These are phyloP conservation scores for Paramecium sonneborni DNA, from an alignment of 73 alveolate species.

Conservation along the genomic window DNA sequence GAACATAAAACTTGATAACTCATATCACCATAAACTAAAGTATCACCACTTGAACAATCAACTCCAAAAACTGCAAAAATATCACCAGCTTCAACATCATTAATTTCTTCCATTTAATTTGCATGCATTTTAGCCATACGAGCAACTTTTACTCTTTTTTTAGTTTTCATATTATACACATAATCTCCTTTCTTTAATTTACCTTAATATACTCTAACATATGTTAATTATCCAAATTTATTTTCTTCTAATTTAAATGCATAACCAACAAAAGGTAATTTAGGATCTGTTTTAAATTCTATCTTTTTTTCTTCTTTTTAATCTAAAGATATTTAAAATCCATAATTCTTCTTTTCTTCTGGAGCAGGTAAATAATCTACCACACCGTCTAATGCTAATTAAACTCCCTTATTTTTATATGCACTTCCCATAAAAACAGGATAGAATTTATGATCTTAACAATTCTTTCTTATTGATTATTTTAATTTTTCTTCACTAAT, in stretches of 20 bases:
- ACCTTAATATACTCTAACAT: constrained; percentile 88
- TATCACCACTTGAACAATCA: constrained; percentile 94
- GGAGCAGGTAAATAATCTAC: constrained; percentile 87
- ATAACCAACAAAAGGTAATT: constrained; percentile 87
- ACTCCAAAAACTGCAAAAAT: constrained; percentile 96
- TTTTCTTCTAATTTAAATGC: constrained; percentile 93
- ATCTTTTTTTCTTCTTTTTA: constrained; percentile 71
- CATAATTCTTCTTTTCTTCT: constrained; percentile 76
- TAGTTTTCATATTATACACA: constrained; percentile 75
- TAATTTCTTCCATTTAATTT: constrained; percentile 89
- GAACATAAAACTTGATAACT: constrained; percentile 69
- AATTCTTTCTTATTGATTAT: constrained; percentile 77
- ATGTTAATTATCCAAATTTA: constrained; percentile 81
- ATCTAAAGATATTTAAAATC: constrained; percentile 67
- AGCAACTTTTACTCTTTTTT: constrained; percentile 80
- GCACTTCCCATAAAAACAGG: constrained; percentile 98
- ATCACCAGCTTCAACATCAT: constrained; percentile 95
- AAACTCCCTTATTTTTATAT: constrained; percentile 88
- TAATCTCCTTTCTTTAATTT: constrained; percentile 85
- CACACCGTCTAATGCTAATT: constrained; percentile 88
- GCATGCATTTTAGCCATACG: constrained; percentile 96
- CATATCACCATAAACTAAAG: constrained; percentile 74
- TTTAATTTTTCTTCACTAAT: constrained; percentile 73
- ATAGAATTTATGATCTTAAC: constrained; percentile 79
- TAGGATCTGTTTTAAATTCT: constrained; percentile 76